Conservation (phyloP, 441 rosid species). For the Erodium moschatum region DNA sequence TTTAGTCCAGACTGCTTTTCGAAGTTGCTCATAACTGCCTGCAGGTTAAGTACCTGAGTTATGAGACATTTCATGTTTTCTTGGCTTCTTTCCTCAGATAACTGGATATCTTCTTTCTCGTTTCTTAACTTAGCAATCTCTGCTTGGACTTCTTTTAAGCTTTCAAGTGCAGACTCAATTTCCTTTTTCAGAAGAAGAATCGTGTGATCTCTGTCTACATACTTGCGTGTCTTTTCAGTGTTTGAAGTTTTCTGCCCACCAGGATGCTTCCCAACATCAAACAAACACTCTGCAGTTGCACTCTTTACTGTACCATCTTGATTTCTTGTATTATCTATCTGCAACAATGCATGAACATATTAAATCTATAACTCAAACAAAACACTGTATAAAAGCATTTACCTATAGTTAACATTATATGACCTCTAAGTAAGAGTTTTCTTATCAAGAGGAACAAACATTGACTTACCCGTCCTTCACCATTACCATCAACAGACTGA, state of each 20-base stretch:
- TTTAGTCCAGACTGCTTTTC: slow-evolving; percentile 44
- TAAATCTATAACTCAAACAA: slow-evolving; percentile 20
- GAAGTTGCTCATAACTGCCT: slow-evolving; percentile 40
- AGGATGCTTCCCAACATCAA: slow-evolving; percentile 28
- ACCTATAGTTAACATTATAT: slow-evolving; percentile 21
- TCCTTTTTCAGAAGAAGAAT: slow-evolving; percentile 64
- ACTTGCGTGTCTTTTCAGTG: slow-evolving; percentile 24
- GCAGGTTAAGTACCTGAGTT: slow-evolving; percentile 41
- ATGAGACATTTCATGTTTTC: slow-evolving; percentile 44
- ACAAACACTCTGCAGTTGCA: slow-evolving; percentile 27
- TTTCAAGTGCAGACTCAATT: slow-evolving; percentile 68
- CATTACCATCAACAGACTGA: slow-evolving; percentile 26
- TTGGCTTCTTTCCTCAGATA: slow-evolving; percentile 46
- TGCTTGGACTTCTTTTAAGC: slow-evolving; percentile 62
- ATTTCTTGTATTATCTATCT: slow-evolving; percentile 35
- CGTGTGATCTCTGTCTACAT: slow-evolving; percentile 45
- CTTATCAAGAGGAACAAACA: slow-evolving; percentile 20
- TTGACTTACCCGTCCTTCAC: slow-evolving; percentile 54
- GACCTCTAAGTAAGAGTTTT: slow-evolving; percentile 19
- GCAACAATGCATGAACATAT: slow-evolving; percentile 32
- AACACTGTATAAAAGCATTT: slow-evolving; percentile 20
- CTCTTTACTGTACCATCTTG: slow-evolving; percentile 22
- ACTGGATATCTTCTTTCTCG: slow-evolving; percentile 56
- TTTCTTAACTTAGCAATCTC: slow-evolving; percentile 54
- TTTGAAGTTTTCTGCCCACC: slow-evolving; percentile 26